Evolutionary conservation across 495 filamentous ascomycete genomes (phyloP).

Genomic region (Penicillium subrubescens): DNA sequence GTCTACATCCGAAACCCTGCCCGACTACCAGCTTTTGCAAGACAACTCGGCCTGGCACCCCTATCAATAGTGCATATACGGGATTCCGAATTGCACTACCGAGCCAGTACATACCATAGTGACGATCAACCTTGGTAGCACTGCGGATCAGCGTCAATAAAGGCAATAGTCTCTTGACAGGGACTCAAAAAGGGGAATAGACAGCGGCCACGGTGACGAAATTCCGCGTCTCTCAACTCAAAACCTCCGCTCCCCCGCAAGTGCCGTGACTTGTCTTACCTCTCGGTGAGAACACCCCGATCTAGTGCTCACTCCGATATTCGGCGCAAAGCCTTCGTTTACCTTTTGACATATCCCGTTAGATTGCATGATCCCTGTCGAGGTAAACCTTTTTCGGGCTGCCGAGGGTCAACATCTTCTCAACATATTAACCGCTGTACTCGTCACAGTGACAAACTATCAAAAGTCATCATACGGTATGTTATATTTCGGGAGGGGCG

Average conservation of each 20-base stretch:
- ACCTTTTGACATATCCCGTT: not conserved
- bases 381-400: not conserved
- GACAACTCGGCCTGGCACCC: not conserved
- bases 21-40: not conserved
- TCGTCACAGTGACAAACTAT: not conserved
- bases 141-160: not conserved
- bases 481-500: slow-evolving; percentile 6
- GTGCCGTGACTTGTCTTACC: not conserved
- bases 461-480: not conserved
- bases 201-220: not conserved
- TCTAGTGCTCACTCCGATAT: not conserved
- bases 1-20: not conserved
- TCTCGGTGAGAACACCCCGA: too few species aligned
- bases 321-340: slow-evolving; percentile 1
- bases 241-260: slow-evolving; percentile 1
- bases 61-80: not conserved
- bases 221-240: not conserved
- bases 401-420: not conserved
- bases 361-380: not conserved
- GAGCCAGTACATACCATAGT: too few species aligned
- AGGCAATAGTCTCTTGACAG: not conserved
- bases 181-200: not conserved
- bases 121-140: not conserved
- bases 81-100: not conserved
- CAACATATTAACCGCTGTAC: not conserved